Percentiles rank a stretch among this genome's conserved stretches.
These are phyloP conservation scores for Favolaschia claudopus DNA, from an alignment of 768 basidiomycete genomes.

Conservation along the genomic window DNA sequence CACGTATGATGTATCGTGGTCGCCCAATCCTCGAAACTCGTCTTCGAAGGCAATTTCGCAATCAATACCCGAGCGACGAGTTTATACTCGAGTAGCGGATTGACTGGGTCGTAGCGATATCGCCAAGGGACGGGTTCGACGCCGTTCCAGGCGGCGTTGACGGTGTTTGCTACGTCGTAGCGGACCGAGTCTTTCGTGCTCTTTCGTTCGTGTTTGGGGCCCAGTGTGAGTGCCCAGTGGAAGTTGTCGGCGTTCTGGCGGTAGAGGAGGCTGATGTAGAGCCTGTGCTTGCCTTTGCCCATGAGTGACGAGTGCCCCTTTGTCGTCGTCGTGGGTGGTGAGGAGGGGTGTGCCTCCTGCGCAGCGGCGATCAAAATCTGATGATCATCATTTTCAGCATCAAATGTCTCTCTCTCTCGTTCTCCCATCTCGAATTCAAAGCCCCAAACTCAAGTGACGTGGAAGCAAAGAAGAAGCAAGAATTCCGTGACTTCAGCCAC, in stretches of 20 bases:
- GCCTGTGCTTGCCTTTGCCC: slow-evolving; percentile 1
- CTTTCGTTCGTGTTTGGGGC: neutral
- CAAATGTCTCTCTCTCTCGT: too few species aligned
- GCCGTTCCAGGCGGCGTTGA: slow-evolving; percentile 6
- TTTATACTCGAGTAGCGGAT: slow-evolving; percentile 6
- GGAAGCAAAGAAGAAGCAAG: too few species aligned
- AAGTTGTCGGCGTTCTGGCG: slow-evolving; percentile 3
- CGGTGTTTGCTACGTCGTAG: slow-evolving; percentile 17
- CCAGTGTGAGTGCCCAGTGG: slow-evolving; percentile 6
- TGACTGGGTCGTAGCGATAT: slow-evolving; percentile 11
- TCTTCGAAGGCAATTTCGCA: slow-evolving; percentile 6
- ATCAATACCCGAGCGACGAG: slow-evolving; percentile 12
- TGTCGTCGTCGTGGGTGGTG: too few species aligned
- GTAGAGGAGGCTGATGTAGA: slow-evolving; percentile 4
- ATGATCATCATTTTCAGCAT: too few species aligned
- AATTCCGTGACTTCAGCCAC: too few species aligned
- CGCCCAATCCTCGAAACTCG: slow-evolving; percentile 9
- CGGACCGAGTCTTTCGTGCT: slow-evolving; percentile 8
- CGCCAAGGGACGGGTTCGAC: slow-evolving; percentile 3
- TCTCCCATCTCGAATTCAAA: too few species aligned
- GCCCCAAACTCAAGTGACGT: too few species aligned
- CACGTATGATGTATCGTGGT: slow-evolving; percentile 3
- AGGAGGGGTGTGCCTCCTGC: too few species aligned
- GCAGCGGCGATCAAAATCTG: too few species aligned
- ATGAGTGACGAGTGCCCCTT: too few species aligned